Evolutionary conservation across 345 rosid species (phyloP), one percentile per base, ranked within the genome.

Genomic region (Ceriops zippeliana): DNA sequence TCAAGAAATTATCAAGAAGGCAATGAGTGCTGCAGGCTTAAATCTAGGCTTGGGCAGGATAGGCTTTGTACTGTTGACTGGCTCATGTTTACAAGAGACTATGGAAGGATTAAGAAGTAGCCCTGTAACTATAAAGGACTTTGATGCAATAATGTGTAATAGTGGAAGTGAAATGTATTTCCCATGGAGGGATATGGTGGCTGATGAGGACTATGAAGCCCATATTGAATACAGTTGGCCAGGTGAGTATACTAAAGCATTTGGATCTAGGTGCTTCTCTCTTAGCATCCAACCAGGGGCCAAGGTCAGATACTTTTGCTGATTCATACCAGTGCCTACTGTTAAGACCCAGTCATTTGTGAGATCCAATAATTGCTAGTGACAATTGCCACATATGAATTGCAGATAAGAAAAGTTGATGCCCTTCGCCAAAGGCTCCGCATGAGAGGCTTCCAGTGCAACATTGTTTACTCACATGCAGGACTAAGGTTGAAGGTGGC

Each of bases 211-310:
- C 66, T 90, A 89, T 28, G 92, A 84, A 68, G 87, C 85, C 65
- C 96, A 87, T 73, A 75, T 90, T 51, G 90, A 80, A 68, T 86
- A 93, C 83, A 88, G 91, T 82, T 93, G 96, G 96, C 93, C 96
- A 9, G 90, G 93, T 75, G 98, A 86, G 79, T 62, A 70, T 70
- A 58, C 35, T 22, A 78, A 70, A 20, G 85, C 87, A 61, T 76
- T 87, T 72, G 79, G 83, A 63, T 75, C 93, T 61, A 84, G 88
- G 72, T 87, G 93, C 86, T 80, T 81, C 65, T 81, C 90, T 66
- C 85, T 79, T 52, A 78, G 76, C 76, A 81, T 91, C 61, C 89
- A 84, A 77, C 89, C 84, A 75, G 89, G 88, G 77, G 82, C 85
- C 67, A 77, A 82, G 91, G 97, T 87, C 70, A 74, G 76, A 59